Base-by-base conservation (phyloP, 352 stramenopile species). In the Phytophthora ramorum region DNA sequence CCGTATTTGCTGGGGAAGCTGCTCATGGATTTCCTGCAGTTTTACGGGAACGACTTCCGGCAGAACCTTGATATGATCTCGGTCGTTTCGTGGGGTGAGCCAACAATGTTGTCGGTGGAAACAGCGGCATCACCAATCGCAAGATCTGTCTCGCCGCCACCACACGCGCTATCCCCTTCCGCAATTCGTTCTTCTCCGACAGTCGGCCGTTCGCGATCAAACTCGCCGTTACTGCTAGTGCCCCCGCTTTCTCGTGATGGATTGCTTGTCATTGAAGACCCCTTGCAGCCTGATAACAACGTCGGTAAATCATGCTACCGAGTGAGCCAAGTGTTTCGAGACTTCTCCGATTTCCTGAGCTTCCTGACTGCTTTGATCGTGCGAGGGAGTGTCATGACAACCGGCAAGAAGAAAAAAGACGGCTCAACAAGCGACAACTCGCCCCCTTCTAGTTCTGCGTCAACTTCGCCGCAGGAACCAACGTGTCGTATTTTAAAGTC, bases 281-380 rank as follows among this genome's bases (percentile, higher is more conserved):
- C 87, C 8, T 68, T 96, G 7, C 73, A 90, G 34, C 65, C 64
- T 2, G 69, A 73, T 7, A 96, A 96, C 66, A 96, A 96, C 44
- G 83, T 96, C 1, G 87, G 87, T 30, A 91, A 92, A 63, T 90
- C 82, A 9, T 96, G 87, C 63, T 96, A 94, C 49, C 81, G 87
- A 12, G 85, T 94, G 20, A 94, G 83, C 26, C 87, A 96, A 75
- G 83, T 96, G 17, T 85, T 92, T 17, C 80, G 83, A 26, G 83
- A 93, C 16, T 93, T 96, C 20, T 92, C 87, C 0, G 85, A 96
- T 65, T 91, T 92, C 52, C 67, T 93, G 17, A 96, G 83, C 52
- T 89, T 93, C 55, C 61, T 96, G 34, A 93, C 82, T 0, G 83
- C 87, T 12, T 62, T 96, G 16, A 94, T 93, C 35, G 87, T 96